Percentiles rank a stretch among this genome's conserved stretches.
Evolutionary conservation across 2,329 filamentous ascomycete species (phyloP).

Genomic region (Ambrosiella beaveri): DNA sequence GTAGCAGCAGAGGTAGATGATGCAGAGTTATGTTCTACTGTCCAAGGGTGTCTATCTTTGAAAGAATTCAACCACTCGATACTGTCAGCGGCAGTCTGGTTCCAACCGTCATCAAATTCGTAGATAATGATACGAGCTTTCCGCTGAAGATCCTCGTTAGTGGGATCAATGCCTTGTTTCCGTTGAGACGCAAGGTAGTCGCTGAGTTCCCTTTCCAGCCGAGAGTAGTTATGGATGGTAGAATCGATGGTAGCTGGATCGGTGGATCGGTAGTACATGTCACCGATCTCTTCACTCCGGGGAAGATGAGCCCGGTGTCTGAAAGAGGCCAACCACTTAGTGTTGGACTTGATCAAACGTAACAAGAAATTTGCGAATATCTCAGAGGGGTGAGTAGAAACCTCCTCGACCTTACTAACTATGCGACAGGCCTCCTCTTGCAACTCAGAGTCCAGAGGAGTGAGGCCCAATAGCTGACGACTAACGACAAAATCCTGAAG

Average conservation of each 20-base stretch:
- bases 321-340: slow-evolving; percentile 39
- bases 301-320: slow-evolving; percentile 39
- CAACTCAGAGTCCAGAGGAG: slow-evolving; percentile 40
- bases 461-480: slow-evolving; percentile 37
- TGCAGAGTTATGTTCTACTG: background rate
- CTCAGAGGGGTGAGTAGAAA: slow-evolving; percentile 31
- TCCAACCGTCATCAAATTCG: slow-evolving; percentile 45
- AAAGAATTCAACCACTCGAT: slow-evolving; percentile 35
- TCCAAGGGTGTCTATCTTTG: slow-evolving; percentile 25
- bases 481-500: slow-evolving; percentile 36
- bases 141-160: slow-evolving; percentile 36
- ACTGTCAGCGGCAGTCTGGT: slow-evolving; percentile 44
- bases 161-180: slow-evolving; percentile 29
- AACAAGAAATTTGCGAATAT: slow-evolving; percentile 38
- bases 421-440: slow-evolving; percentile 42
- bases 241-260: slow-evolving; percentile 40
- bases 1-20: background rate
- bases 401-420: slow-evolving; percentile 37
- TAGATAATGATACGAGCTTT: slow-evolving; percentile 45
- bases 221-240: slow-evolving; percentile 39
- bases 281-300: slow-evolving; percentile 36
- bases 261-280: slow-evolving; percentile 30
- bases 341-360: slow-evolving; percentile 31
- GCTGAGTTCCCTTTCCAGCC: slow-evolving; percentile 37
- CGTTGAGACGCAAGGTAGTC: slow-evolving; percentile 32